Evolutionary conservation across 2,329 filamentous ascomycete genomes (phyloP), one percentile per base, ranked within the genome.

Genomic region (Ophiostoma perfectum): DNA sequence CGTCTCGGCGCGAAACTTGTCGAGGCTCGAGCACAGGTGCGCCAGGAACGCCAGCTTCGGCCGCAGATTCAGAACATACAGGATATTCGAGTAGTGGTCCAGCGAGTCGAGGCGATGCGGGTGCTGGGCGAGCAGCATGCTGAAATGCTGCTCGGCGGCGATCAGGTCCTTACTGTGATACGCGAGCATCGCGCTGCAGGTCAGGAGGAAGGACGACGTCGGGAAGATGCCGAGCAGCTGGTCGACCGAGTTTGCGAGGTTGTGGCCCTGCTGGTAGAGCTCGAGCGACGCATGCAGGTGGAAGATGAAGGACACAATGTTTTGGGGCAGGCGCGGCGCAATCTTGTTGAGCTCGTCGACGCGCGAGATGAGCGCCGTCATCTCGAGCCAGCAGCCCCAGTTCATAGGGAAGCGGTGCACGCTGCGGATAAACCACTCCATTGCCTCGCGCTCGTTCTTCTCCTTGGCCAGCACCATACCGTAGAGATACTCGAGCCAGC

Each of bases 371-470:
- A 98, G 82, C 52, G 88, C 88, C 4, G 91, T 91, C 77, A 99
- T 86, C 79, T 99, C 95, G 69, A 95, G 85, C 95, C 95, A 99
- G 71, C 93, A 93, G 7, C 93, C 92, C 95, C 95, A 99, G 76
- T 98, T 97, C 85, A 93, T 97, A 1, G 93, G 91, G 74, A 93
- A 96, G 55, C 92, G 81, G 76, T 96, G 91, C 9, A 97, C 91
- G 75, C 93, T 97, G 71, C 88, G 86, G 66, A 97, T 82, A n/a
- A 99, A 83, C 84, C 91, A 97, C 71, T 90, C 87, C 78, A 94
- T 88, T 1, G 95, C 95, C 70, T 90, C 84, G 62, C 88, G 84
- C 73, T 96, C 93, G 74, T 95, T 97, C 78, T 96, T 96, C 70
- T 93, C 90, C 78, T 93, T 97, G 47, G 92, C 86, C 18, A 98